Percentiles rank a stretch among this genome's conserved stretches.
phyloP scores from a whole-genome alignment of 148 eudicot species.

The Agrostemma githago region DNA sequence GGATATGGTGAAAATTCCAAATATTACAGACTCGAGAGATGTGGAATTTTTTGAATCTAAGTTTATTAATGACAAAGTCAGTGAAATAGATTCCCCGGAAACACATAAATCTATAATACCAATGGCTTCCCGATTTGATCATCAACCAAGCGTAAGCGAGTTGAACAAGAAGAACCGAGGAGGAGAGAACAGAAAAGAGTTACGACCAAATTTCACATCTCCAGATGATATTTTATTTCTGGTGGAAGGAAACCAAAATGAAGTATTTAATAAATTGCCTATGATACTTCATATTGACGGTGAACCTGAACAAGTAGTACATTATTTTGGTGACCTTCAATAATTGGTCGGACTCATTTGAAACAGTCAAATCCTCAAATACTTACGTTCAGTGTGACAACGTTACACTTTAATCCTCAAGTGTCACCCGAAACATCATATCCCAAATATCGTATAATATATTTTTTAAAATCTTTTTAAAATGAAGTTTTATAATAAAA shows the following conservation, averaged over 20 bases:
- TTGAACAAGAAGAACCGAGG: not conserved
- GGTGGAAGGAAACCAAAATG: not conserved
- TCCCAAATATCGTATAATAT: too few relatives aligned
- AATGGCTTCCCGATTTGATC: not conserved
- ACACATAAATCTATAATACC: not conserved
- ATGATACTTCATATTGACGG: not conserved
- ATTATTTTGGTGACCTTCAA: too few relatives aligned
- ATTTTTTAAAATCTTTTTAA: too few relatives aligned
- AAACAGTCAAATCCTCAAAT: too few relatives aligned
- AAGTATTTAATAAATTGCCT: not conserved
- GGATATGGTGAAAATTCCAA: constrained; percentile 10
- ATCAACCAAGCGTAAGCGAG: not conserved
- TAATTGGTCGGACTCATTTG: too few relatives aligned
- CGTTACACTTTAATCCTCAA: too few relatives aligned
- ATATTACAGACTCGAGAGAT: constrained; percentile 1
- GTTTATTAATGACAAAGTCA: not conserved
- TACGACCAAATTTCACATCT: not conserved
- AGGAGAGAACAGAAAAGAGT: not conserved
- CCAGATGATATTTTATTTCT: not conserved
- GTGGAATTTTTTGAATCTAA: not conserved
- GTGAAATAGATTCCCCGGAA: not conserved
- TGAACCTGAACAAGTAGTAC: not conserved
- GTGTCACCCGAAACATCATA: too few relatives aligned
- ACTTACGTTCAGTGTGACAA: too few relatives aligned
- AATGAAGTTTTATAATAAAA: too few relatives aligned